Evolutionary conservation across 169 alveolate species (phyloP), one percentile per base, ranked within the genome.

Genomic region (Plasmodium knowlesi): DNA sequence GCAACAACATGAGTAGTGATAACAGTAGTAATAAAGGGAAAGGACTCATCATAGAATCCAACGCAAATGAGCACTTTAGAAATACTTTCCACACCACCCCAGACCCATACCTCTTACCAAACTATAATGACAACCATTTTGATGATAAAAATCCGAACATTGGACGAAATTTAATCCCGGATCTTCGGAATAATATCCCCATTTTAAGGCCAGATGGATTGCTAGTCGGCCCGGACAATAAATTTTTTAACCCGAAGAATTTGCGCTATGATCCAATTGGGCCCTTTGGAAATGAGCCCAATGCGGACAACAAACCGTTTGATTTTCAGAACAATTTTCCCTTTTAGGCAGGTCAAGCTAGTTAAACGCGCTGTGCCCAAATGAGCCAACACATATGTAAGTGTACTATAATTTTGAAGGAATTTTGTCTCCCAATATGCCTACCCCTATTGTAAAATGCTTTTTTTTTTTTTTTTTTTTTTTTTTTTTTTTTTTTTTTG

Each of bases 231-330:
- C 97, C 96, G 19, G 90, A 96, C 72, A 92, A 96, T 79, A 96
- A 95, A 28, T 95, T 96, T 90, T 96, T 96, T 73, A 53, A 83
- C 25, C 94, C 76, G 1, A 57, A 41, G 70, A 71, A 95, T n/a
- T 83, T 91, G 50, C 93, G 95, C 34, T 96, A 96, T 78, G 97
- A 96, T 61, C 91, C 95, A 41, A 96, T 96, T 9, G 97, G 97
- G 0, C 97, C 97, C 5, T 96, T 95, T 53, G 97, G 97, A 14
- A 73, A 50, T 32, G 97, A 96, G 28, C 97, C 97, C 5, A 95
- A 96, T 79, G 92, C 97, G n/a, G 96, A 95, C 84, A 92, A 92
- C 32, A 73, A 80, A 25, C 96, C 95, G 10, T 81, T 81, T 67
- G 92, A 81, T 54, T 80, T 80, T 72, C 78, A 46, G 28, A 67